These are phyloP conservation scores for Drechslera avenae DNA, from an alignment of 2,329 filamentous ascomycete genomes.

Conservation along the genomic window DNA sequence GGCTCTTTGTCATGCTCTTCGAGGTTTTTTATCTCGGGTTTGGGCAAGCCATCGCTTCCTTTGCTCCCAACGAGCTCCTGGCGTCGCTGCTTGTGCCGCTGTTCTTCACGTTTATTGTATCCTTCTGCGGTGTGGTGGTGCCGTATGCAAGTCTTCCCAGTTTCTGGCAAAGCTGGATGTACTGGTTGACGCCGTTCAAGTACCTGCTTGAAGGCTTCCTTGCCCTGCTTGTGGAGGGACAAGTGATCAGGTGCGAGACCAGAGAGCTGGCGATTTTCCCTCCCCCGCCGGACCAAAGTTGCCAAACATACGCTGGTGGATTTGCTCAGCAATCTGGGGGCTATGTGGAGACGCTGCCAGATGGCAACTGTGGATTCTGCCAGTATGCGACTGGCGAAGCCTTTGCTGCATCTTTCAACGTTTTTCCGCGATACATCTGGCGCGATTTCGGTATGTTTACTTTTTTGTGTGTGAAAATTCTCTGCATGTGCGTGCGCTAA, in stretches of 20 bases:
- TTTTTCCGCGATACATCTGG: slow-evolving; percentile 67
- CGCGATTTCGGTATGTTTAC: slow-evolving; percentile 66
- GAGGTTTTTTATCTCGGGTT: slow-evolving; percentile 70
- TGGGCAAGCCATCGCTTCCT: slow-evolving; percentile 69
- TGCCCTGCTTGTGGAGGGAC: slow-evolving; percentile 59
- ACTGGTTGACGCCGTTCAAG: slow-evolving; percentile 67
- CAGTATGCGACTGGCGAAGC: slow-evolving; percentile 65
- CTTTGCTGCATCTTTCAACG: slow-evolving; percentile 63
- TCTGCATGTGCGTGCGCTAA: slow-evolving; percentile 11
- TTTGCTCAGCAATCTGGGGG: slow-evolving; percentile 63
- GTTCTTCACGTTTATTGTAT: slow-evolving; percentile 71
- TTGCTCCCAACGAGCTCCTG: slow-evolving; percentile 69
- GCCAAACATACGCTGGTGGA: slow-evolving; percentile 61
- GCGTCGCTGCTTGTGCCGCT: slow-evolving; percentile 70
- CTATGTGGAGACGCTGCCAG: slow-evolving; percentile 62
- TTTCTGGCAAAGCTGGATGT: slow-evolving; percentile 65
- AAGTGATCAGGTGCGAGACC: slow-evolving; percentile 61
- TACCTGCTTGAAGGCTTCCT: slow-evolving; percentile 70
- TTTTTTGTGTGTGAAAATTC: background rate
- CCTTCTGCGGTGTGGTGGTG: slow-evolving; percentile 77
- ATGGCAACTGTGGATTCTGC: slow-evolving; percentile 68
- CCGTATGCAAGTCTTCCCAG: slow-evolving; percentile 65
- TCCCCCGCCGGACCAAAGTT: slow-evolving; percentile 64
- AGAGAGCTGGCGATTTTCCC: slow-evolving; percentile 66
- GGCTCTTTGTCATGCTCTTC: slow-evolving; percentile 68